A percentile compares a stretch with the other conserved stretches of the same genome.
phyloP scores from a whole-genome alignment of 2,329 filamentous ascomycete species.

The Fulvia fulva region DNA sequence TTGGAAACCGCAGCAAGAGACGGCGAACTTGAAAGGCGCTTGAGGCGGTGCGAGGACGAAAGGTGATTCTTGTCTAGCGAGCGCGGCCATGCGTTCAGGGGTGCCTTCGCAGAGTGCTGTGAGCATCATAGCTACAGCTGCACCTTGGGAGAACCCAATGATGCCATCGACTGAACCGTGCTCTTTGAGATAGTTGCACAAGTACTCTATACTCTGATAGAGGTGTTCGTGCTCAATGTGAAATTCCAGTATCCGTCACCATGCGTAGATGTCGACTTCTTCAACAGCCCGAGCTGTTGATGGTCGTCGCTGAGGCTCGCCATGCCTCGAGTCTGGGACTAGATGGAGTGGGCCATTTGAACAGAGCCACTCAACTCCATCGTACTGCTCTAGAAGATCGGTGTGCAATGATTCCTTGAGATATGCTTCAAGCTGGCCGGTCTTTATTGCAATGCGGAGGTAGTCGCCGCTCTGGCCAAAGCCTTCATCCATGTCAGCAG shows the following conservation, averaged over 20 bases:
- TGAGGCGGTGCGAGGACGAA: slow-evolving; percentile 18
- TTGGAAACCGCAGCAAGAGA: slow-evolving; percentile 18
- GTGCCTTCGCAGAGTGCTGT: slow-evolving; percentile 17
- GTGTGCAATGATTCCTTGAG: slow-evolving; percentile 8
- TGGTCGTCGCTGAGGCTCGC: not conserved
- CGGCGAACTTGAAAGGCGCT: slow-evolving; percentile 20
- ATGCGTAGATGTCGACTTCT: slow-evolving; percentile 15
- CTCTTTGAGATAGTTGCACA: slow-evolving; percentile 17
- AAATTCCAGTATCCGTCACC: slow-evolving; percentile 18
- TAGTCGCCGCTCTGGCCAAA: slow-evolving; percentile 20
- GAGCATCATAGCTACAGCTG: slow-evolving; percentile 27
- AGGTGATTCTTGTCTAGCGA: slow-evolving; percentile 13
- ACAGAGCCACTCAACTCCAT: slow-evolving; percentile 16
- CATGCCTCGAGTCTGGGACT: slow-evolving; percentile 11
- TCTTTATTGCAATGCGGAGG: slow-evolving; percentile 17
- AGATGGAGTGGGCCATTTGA: slow-evolving; percentile 17
- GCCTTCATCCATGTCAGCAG: slow-evolving; percentile 3
- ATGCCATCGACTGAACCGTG: slow-evolving; percentile 18
- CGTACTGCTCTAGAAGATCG: slow-evolving; percentile 11
- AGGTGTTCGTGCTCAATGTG: slow-evolving; percentile 18
- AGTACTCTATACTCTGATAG: slow-evolving; percentile 15
- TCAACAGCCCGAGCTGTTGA: slow-evolving; percentile 4
- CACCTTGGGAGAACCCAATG: slow-evolving; percentile 19
- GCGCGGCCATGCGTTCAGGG: slow-evolving; percentile 11
- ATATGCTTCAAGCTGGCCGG: slow-evolving; percentile 11